Percentiles rank a stretch among this genome's conserved stretches.
phyloP scores from a whole-genome alignment of 768 basidiomycete genomes.

The Rhodotorula kratochvilovae region DNA sequence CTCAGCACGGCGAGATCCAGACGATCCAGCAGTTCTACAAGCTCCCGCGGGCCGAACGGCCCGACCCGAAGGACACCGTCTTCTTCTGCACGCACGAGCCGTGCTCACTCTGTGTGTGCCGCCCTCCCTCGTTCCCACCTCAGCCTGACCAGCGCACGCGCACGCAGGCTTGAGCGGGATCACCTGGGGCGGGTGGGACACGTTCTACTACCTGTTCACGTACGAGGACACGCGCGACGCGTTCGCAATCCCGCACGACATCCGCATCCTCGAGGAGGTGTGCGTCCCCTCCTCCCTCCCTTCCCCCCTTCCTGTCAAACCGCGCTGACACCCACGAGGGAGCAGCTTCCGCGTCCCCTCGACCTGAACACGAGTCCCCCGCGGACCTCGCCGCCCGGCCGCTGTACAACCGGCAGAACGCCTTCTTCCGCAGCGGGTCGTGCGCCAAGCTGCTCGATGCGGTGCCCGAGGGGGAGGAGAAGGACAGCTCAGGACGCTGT shows the following conservation, averaged over 20 bases:
- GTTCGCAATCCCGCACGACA: slow-evolving; percentile 40
- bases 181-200: slow-evolving; percentile 43
- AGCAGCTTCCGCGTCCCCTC: slow-evolving; percentile 9
- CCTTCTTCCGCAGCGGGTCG: slow-evolving; percentile 37
- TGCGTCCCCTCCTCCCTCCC: slow-evolving; percentile 25
- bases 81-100: slow-evolving; percentile 46
- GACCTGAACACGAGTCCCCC: slow-evolving; percentile 14
- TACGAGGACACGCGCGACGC: slow-evolving; percentile 44
- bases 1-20: slow-evolving; percentile 43
- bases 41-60: slow-evolving; percentile 27
- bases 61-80: slow-evolving; percentile 40
- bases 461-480: slow-evolving; percentile 25
- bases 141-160: too few relatives aligned
- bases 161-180: slow-evolving; percentile 41
- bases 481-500: slow-evolving; percentile 10
- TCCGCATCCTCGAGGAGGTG: slow-evolving; percentile 31
- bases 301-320: too few relatives aligned
- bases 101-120: slow-evolving; percentile 42
- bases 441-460: slow-evolving; percentile 32
- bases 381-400: slow-evolving; percentile 28
- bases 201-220: slow-evolving; percentile 40
- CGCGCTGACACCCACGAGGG: background rate
- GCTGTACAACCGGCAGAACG: slow-evolving; percentile 43
- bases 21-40: slow-evolving; percentile 42
- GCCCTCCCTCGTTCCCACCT: background rate